phyloP scores from a whole-genome alignment of 495 filamentous ascomycete genomes.

The Penicillium daleae region DNA sequence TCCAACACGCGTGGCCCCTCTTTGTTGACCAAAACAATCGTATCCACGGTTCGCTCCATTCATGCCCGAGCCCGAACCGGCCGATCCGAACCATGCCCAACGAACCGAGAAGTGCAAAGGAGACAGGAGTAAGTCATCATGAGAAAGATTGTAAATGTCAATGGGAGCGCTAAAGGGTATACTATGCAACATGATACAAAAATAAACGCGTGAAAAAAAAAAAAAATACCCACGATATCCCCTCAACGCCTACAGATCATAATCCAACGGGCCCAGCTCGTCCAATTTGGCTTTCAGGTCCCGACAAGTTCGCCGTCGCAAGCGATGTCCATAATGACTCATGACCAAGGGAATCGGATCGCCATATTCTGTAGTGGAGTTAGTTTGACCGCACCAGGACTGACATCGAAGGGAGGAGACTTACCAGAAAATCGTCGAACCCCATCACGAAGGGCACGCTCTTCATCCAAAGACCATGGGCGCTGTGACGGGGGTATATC shows the following conservation, averaged over 20 bases:
- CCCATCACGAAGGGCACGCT: not conserved
- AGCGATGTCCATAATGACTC: not conserved
- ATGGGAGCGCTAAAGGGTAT: not conserved
- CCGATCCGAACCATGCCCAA: slow-evolving; percentile 2
- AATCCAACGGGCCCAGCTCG: not conserved
- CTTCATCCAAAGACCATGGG: not conserved
- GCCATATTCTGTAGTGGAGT: not conserved
- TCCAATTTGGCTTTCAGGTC: slow-evolving; percentile 7
- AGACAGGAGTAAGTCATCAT: not conserved
- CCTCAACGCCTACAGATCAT: not conserved
- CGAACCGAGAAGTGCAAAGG: no score
- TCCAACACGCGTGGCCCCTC: slow-evolving; percentile 7
- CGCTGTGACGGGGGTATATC: not conserved
- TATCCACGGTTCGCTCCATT: slow-evolving; percentile 23
- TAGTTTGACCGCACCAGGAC: not conserved
- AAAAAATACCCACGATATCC: no score
- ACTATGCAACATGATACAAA: not conserved
- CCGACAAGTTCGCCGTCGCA: slow-evolving; percentile 3
- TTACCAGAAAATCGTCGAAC: not conserved
- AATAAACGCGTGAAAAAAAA: no score
- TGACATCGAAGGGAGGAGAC: not conserved
- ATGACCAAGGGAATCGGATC: not conserved
- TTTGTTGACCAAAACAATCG: slow-evolving; percentile 25
- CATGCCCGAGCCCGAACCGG: slow-evolving; percentile 1
- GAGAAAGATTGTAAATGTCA: not conserved